Evolutionary conservation across 352 stramenopile genomes (phyloP).

Genomic region (Peronosclerospora sorghi): DNA sequence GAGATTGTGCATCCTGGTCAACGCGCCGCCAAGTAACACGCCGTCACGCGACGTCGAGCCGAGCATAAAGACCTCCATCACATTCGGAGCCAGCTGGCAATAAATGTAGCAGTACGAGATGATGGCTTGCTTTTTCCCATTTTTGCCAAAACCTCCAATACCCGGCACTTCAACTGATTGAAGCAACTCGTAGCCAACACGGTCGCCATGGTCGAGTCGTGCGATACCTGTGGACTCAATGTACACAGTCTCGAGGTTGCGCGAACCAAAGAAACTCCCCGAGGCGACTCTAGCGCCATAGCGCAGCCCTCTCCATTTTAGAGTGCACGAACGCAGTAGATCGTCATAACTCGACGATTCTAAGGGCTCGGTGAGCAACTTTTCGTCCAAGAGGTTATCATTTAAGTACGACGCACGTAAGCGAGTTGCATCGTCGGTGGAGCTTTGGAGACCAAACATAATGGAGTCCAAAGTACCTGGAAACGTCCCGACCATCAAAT

Average conservation of each 20-base stretch:
- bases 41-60: conserved; percentile 20
- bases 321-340: conserved; percentile 19
- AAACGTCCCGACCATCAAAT: conserved; percentile 22
- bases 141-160: conserved; percentile 7
- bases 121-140: conserved; percentile 6
- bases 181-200: conserved; percentile 23
- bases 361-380: conserved; percentile 13
- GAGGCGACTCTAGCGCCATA: conserved; percentile 8
- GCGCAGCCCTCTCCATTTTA: conserved; percentile 18
- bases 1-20: conserved; percentile 23
- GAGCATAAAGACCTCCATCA: conserved; percentile 23
- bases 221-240: conserved; percentile 23
- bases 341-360: conserved; percentile 15
- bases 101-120: conserved; percentile 35
- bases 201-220: conserved; percentile 13
- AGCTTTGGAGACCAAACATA: conserved; percentile 24
- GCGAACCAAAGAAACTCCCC: conserved; percentile 11
- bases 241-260: conserved; percentile 16
- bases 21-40: conserved; percentile 13
- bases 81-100: conserved; percentile 14
- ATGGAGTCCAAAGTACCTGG: conserved; percentile 21
- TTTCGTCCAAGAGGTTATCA: conserved; percentile 20
- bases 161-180: conserved; percentile 20
- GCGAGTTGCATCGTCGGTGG: conserved; percentile 17
- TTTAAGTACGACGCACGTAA: conserved; percentile 18